Evolutionary conservation across 164 flowering plant species (phyloP).

Genomic region (Nymphaea thermarum): DNA sequence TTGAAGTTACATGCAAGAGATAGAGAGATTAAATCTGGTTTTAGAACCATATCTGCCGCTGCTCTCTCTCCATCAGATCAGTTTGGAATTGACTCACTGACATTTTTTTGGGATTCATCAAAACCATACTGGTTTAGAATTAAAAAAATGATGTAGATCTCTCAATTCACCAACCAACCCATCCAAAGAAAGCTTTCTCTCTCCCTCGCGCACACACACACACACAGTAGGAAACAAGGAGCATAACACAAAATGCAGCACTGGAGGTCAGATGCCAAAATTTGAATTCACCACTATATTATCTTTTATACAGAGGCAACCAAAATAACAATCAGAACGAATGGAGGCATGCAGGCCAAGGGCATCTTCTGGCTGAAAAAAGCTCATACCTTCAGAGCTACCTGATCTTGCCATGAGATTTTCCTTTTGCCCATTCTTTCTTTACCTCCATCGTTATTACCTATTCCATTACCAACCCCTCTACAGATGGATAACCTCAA

Average conservation of each 20-base stretch:
- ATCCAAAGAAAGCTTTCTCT: too few species aligned
- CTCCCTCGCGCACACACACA: background rate
- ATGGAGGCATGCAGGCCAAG: background rate
- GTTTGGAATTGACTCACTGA: too few species aligned
- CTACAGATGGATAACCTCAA: conserved; percentile 45
- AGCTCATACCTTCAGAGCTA: conserved; percentile 66
- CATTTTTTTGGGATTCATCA: too few species aligned
- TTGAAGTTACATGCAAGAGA: too few species aligned
- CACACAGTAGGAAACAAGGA: background rate
- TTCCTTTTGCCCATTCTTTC: conserved; percentile 50
- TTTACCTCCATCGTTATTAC: conserved; percentile 16
- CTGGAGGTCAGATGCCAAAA: background rate
- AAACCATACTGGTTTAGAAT: too few species aligned
- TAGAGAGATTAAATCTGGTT: too few species aligned
- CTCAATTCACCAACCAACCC: too few species aligned
- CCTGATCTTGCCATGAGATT: conserved; percentile 87
- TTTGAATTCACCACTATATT: background rate
- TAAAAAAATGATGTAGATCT: too few species aligned
- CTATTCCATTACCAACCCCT: conserved; percentile 26
- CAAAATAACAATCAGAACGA: background rate
- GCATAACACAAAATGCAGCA: too few species aligned
- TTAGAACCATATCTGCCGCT: too few species aligned
- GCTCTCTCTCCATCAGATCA: too few species aligned
- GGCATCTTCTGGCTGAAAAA: background rate
- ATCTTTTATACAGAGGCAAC: background rate